phyloP scores from a whole-genome alignment of 129 eudicot genomes.

The Escallonia rubra region DNA sequence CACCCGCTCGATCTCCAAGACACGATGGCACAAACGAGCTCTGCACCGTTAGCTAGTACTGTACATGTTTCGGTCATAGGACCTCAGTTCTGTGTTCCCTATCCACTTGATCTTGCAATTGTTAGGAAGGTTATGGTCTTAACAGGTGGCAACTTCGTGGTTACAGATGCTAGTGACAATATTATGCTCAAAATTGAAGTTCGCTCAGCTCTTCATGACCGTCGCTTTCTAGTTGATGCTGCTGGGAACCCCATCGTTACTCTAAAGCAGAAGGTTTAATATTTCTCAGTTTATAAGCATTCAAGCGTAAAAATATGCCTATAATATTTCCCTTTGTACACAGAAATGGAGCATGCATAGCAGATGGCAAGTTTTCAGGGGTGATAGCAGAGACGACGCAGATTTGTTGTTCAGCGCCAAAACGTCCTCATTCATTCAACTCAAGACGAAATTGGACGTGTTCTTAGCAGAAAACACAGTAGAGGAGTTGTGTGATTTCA shows the following conservation, averaged over 20 bases:
- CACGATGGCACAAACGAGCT: no score
- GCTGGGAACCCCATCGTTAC: constrained; percentile 48
- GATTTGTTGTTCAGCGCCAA: constrained; percentile 29
- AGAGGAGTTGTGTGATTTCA: constrained; percentile 27
- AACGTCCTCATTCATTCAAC: constrained; percentile 28
- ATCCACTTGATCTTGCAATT: not conserved
- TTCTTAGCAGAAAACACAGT: constrained; percentile 14
- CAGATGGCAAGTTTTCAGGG: constrained; percentile 37
- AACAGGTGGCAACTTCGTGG: not conserved
- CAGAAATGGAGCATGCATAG: constrained; percentile 25
- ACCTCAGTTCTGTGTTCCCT: not conserved
- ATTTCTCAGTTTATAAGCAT: not conserved
- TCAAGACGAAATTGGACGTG: constrained; percentile 30
- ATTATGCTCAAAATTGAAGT: not conserved
- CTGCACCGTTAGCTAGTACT: no score
- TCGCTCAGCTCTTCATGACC: constrained; percentile 33
- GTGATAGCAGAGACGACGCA: constrained; percentile 20
- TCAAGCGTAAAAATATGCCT: not conserved
- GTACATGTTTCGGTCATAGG: not conserved
- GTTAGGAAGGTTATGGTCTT: not conserved
- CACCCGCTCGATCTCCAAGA: no score
- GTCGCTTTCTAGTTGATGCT: constrained; percentile 46
- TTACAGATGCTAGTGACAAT: not conserved
- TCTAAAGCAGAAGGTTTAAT: constrained; percentile 41
- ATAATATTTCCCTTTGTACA: not conserved